Conservation (phyloP, 257 asterid species). For the Solanum chaucha region DNA sequence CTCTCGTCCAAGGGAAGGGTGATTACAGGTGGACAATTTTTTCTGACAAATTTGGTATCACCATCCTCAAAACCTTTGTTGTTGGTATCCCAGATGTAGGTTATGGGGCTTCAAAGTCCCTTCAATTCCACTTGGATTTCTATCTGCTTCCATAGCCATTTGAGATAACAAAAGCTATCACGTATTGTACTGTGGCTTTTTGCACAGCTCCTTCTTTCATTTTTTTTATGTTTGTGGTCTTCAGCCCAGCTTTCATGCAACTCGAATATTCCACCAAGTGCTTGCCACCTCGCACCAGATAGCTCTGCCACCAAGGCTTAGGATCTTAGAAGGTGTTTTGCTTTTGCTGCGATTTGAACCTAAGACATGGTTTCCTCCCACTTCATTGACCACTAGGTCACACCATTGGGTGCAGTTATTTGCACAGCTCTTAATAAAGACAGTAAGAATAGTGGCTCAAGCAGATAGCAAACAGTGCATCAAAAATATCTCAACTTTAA, state of each 20-base stretch:
- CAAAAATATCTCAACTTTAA: background rate
- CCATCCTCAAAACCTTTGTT: background rate
- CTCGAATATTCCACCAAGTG: background rate
- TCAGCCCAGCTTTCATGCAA: background rate
- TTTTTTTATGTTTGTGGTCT: background rate
- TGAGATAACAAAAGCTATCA: background rate
- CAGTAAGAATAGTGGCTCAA: background rate
- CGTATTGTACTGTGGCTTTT: background rate
- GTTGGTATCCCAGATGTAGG: background rate
- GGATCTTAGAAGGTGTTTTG: background rate
- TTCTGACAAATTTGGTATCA: background rate
- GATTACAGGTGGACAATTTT: background rate
- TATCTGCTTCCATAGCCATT: background rate
- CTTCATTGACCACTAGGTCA: background rate
- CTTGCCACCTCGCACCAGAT: background rate
- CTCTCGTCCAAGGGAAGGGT: background rate
- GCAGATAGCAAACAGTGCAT: background rate
- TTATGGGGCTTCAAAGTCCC: background rate
- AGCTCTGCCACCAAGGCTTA: background rate
- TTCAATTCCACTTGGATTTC: background rate
- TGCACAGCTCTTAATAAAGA: background rate
- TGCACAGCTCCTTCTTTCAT: background rate
- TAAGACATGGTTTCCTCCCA: background rate
- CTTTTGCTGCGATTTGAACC: background rate
- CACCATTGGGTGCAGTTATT: background rate